Evolutionary conservation across 768 basidiomycete species (phyloP).

Genomic region (Leccinum barrowsii): DNA sequence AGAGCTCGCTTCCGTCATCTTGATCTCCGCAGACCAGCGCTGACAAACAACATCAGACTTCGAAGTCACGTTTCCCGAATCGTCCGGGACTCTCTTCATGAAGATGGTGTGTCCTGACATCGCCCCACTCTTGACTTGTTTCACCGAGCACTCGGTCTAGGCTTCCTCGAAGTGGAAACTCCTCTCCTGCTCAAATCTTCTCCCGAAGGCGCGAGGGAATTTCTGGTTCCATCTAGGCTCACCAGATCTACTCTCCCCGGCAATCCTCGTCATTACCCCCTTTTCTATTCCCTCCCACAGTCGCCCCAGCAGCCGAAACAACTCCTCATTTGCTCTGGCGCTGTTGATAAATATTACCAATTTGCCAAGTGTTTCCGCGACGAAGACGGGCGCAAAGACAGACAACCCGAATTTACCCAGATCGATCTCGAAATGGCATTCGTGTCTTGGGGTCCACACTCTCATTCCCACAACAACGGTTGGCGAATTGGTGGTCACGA

Average conservation of each 20-base stretch:
- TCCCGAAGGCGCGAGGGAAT: conserved; percentile 93
- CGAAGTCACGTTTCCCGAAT: conserved; percentile 80
- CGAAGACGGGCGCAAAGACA: conserved; percentile 91
- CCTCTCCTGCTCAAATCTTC: conserved; percentile 88
- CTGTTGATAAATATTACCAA: conserved; percentile 88
- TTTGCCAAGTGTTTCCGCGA: conserved; percentile 94
- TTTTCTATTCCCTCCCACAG: conserved; percentile 89
- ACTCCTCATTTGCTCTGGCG: conserved; percentile 85
- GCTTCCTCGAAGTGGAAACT: conserved; percentile 91
- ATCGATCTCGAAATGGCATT: conserved; percentile 96
- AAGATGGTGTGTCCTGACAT: conserved; percentile 51
- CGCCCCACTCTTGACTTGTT: conserved; percentile 5
- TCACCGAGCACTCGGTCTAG: conserved; percentile 38
- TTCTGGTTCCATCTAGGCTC: conserved; percentile 78
- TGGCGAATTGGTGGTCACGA: conserved; percentile 89
- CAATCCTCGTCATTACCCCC: conserved; percentile 27
- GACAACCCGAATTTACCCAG: conserved; percentile 97
- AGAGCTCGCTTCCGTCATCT: conserved; percentile 84
- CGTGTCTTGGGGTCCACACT: conserved; percentile 67
- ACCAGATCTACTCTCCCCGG: conserved; percentile 30
- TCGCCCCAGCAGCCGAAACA: conserved; percentile 98
- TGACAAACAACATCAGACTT: conserved; percentile 77
- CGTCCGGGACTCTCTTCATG: conserved; percentile 68
- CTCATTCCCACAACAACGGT: conserved; percentile 23
- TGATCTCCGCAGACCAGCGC: conserved; percentile 73